Conservation (phyloP, 768 basidiomycete genomes). For the Trametopsis cervina region DNA sequence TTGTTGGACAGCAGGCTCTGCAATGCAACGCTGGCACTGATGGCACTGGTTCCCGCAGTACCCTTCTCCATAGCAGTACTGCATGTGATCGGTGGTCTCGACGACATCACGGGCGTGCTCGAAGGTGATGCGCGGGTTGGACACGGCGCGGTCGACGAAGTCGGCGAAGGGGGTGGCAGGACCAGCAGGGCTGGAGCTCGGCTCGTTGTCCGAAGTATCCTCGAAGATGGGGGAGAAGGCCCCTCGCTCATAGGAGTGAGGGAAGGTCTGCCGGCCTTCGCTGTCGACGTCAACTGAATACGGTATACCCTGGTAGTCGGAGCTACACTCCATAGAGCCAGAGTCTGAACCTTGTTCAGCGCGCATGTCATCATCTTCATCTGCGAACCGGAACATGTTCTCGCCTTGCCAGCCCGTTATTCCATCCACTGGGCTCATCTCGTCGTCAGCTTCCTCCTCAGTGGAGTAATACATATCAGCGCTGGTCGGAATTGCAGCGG, state of each 20-base stretch:
- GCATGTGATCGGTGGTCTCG: slow-evolving; percentile 6
- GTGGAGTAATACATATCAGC: slow-evolving; percentile 11
- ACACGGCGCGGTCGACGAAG: slow-evolving; percentile 67
- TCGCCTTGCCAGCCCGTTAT: slow-evolving; percentile 26
- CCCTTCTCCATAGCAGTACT: slow-evolving; percentile 17
- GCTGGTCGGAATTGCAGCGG: slow-evolving; percentile 3
- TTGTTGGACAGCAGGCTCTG: slow-evolving; percentile 23
- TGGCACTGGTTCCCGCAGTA: slow-evolving; percentile 23
- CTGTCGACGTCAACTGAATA: neutral
- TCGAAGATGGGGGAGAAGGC: slow-evolving; percentile 60
- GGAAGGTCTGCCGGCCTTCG: neutral
- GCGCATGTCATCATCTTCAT: slow-evolving; percentile 25
- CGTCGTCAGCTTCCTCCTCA: slow-evolving; percentile 35
- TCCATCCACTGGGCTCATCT: slow-evolving; percentile 36
- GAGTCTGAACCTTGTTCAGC: slow-evolving; percentile 18
- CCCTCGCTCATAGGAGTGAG: slow-evolving; percentile 25
- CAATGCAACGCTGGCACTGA: slow-evolving; percentile 19
- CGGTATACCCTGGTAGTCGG: slow-evolving; percentile 1
- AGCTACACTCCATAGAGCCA: slow-evolving; percentile 8
- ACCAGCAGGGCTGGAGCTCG: slow-evolving; percentile 61
- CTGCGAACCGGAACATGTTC: slow-evolving; percentile 32
- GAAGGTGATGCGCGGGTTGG: slow-evolving; percentile 24
- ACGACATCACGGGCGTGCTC: slow-evolving; percentile 4
- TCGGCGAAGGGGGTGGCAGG: slow-evolving; percentile 74
- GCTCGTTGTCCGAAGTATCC: slow-evolving; percentile 55